Base-by-base conservation (phyloP, 352 stramenopile genomes). In the Phytophthora pistaciae region DNA sequence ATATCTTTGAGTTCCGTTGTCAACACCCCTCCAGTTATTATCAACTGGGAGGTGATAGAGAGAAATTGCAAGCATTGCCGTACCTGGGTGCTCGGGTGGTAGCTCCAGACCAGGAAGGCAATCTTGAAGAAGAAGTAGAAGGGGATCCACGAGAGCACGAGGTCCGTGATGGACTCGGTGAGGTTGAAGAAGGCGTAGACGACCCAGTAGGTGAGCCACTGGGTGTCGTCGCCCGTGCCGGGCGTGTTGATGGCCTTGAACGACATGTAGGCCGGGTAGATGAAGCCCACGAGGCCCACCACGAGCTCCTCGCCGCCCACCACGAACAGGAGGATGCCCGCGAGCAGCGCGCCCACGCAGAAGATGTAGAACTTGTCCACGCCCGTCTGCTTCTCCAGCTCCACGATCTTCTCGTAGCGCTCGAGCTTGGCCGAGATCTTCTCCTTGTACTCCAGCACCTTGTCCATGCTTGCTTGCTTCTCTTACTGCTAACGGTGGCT, bases 151-250 rank as follows among this genome's bases (percentile, higher is more conserved):
- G 85, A 92, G 33, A 96, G 73, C 25, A 96, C n/a, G 13, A 94
- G 66, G 69, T 96, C 86, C 36, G 88, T 95, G 67, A 95, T 64
- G 59, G 87, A 82, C 75, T 99, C 97, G 18, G 98, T 96, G 58
- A 99, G 91, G 68, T 94, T 98, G 77, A 99, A 99, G 75, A 98
- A 97, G 29, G 95, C 85, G 82, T 98, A 99, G 31, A 99, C 91
- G 66, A 99, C 92, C 91, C 91, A 97, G 80, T 97, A 97, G 16
- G 89, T 95, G 49, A 97, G 82, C 91, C 91, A 97, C 82, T 95
- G 87, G 40, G 88, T 96, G 80, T 96, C 89, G 46, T 96, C 90
- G 9, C 81, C 74, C 46, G 86, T 85, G 62, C 64, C 74, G 18
- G 83, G 74, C 59, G 87, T 93, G 77, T 87, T 93, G 16, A 96